These are phyloP conservation scores for Isatis lusitanica DNA, from an alignment of 441 rosid species.

Conservation along the genomic window DNA sequence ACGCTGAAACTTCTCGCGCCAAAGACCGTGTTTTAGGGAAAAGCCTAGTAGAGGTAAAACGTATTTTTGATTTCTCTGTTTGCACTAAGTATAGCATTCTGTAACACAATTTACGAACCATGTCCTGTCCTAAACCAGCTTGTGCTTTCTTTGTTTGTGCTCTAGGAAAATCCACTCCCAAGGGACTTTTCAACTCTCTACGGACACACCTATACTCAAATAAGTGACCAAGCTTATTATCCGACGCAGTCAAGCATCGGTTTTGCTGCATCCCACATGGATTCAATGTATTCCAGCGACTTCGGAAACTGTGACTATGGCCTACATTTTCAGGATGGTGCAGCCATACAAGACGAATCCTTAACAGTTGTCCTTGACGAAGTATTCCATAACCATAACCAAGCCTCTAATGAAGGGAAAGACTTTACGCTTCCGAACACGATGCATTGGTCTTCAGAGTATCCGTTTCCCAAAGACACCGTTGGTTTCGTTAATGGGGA, in stretches of 20 bases:
- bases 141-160: slow-evolving; percentile 24
- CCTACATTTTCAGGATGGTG: slow-evolving; percentile 52
- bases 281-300: slow-evolving; percentile 61
- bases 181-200: slow-evolving; percentile 30
- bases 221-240: slow-evolving; percentile 44
- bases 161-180: slow-evolving; percentile 39
- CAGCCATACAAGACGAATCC: slow-evolving; percentile 53
- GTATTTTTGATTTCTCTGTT: slow-evolving; percentile 16
- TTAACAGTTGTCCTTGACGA: slow-evolving; percentile 54
- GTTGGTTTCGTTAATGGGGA: slow-evolving; percentile 12
- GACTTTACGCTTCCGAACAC: slow-evolving; percentile 32
- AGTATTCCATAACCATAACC: slow-evolving; percentile 48
- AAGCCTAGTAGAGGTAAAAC: slow-evolving; percentile 46
- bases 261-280: slow-evolving; percentile 41
- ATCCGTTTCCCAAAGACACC: slow-evolving; percentile 28
- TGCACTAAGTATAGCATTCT: background rate
- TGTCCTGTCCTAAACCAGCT: background rate
- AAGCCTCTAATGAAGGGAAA: slow-evolving; percentile 41
- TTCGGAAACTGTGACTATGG: slow-evolving; percentile 56
- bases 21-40: slow-evolving; percentile 52
- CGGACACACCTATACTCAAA: slow-evolving; percentile 36
- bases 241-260: slow-evolving; percentile 42
- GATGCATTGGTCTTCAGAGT: slow-evolving; percentile 35
- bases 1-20: slow-evolving; percentile 51
- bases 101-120: background rate